Percentiles rank a stretch among this genome's conserved stretches.
Evolutionary conservation across 192 early-diverging fungal species (phyloP).

Genomic region (Helicostylum pulchrum): DNA sequence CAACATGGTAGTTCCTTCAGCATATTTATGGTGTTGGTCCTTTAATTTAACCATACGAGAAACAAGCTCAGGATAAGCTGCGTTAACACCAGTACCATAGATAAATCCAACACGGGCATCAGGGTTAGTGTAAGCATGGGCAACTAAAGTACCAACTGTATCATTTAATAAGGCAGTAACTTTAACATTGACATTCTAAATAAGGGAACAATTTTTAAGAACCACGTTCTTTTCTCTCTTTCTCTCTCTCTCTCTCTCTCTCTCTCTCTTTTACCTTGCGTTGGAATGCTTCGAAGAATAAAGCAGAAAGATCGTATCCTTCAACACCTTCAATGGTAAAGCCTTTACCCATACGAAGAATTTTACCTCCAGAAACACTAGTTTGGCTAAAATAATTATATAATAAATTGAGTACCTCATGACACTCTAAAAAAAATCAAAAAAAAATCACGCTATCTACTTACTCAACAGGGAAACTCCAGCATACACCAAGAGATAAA

Average conservation of each 20-base stretch:
- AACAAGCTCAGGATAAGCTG: constrained; percentile 85
- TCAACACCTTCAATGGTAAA: constrained; percentile 77
- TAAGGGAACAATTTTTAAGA: background rate
- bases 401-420: background rate
- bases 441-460: constrained; percentile 27
- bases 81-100: constrained; percentile 92
- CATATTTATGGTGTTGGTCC: constrained; percentile 44
- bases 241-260: background rate
- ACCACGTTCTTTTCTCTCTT: no score
- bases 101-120: constrained; percentile 83
- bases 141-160: constrained; percentile 87
- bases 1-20: constrained; percentile 67
- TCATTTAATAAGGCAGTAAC: constrained; percentile 94
- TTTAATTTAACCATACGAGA: constrained; percentile 72
- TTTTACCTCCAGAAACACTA: constrained; percentile 31
- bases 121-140: constrained; percentile 83
- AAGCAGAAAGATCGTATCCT: constrained; percentile 75
- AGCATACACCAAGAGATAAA: constrained; percentile 66
- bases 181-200: constrained; percentile 62
- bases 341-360: constrained; percentile 76
- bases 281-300: constrained; percentile 76
- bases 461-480: constrained; percentile 80
- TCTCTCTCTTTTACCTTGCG: constrained; percentile 42
- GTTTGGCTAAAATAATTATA: constrained; percentile 40
- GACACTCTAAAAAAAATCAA: constrained; percentile 23